Base-by-base conservation (phyloP, 768 basidiomycete species). In the Lanmaoa rubissima region DNA sequence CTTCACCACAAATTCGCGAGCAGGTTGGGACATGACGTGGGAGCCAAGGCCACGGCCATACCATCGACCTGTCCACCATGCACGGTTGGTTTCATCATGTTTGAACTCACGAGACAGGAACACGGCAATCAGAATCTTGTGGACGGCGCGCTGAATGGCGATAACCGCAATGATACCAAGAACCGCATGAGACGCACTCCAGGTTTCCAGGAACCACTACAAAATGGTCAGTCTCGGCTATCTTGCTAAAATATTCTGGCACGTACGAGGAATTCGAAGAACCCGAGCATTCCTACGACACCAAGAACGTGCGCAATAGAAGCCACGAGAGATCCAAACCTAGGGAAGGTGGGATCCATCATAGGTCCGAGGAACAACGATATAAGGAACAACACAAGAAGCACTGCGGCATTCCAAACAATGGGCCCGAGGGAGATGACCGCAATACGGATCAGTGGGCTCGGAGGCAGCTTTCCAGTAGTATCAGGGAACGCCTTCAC, bases 1-100 rank as follows among this genome's bases (percentile, higher is more conserved):
- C 81, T 99, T 99, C 77, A 98, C 96, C 61, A 98, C 76, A 65
- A 93, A 98, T 78, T 98, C 97, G 69, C 97, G 89, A 31, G 90
- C 93, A 50, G 96, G 96, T 70, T 98, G 97, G n/a, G 93, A 94
- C 85, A 96, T 91, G 42, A 88, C 94, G 70, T 93, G 88, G 5
- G 83, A 67, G 42, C 96, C 95, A 26, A 99, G 82, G 5, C 94
- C 94, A 49, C 94, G 87, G 42, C 95, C 95, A 71, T 94, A 96
- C 97, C 97, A 98, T 69, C 87, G 80, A 46, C 94, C 95, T 34
- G 95, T 96, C 97, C 97, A 99, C 96, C 96, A 99, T 8, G 95
- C 95, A 28, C 93, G 82, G 76, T 98, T 98, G 36, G 93, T 95
- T 75, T 98, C 95, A 70, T 99, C 97, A 70, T 98, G 94, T 77